Conservation (phyloP, 805 yeast species). For the Zygoascus tannicola region DNA sequence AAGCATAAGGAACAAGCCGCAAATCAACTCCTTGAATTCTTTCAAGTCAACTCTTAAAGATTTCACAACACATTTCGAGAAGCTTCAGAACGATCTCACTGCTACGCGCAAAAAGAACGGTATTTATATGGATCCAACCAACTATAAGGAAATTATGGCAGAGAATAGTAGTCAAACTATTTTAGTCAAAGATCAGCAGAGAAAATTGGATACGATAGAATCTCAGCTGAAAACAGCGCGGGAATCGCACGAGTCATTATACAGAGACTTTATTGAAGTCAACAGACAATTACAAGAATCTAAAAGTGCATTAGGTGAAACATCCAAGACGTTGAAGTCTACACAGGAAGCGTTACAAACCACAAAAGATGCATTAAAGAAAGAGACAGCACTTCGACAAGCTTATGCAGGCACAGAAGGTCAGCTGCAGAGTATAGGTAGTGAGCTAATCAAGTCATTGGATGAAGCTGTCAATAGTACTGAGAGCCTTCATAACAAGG, state of each 20-base stretch:
- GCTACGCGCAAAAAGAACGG: constrained; percentile 62
- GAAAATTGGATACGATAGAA: constrained; percentile 39
- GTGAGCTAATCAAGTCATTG: constrained; percentile 17
- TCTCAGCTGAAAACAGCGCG: constrained; percentile 37
- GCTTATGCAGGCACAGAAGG: constrained; percentile 24
- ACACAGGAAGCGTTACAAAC: constrained; percentile 10
- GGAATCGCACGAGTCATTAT: constrained; percentile 16
- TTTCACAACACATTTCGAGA: constrained; percentile 44
- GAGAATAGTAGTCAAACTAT: constrained; percentile 43
- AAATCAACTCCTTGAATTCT: constrained; percentile 35
- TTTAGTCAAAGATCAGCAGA: constrained; percentile 42
- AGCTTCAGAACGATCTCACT: constrained; percentile 48
- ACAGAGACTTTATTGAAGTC: constrained; percentile 9
- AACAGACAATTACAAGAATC: constrained; percentile 8
- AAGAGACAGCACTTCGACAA: constrained; percentile 18
- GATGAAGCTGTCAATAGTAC: constrained; percentile 18
- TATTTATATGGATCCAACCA: constrained; percentile 47
- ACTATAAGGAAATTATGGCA: constrained; percentile 35
- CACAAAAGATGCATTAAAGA: constrained; percentile 11
- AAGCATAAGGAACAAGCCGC: constrained; percentile 64
- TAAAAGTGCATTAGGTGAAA: constrained; percentile 12
- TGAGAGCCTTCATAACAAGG: constrained; percentile 12
- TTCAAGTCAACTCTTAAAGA: constrained; percentile 48
- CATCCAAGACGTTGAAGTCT: constrained; percentile 5
- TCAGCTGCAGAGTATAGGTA: constrained; percentile 21